phyloP scores from a whole-genome alignment of 306 rosid genomes.

The Vachellia collinsii region DNA sequence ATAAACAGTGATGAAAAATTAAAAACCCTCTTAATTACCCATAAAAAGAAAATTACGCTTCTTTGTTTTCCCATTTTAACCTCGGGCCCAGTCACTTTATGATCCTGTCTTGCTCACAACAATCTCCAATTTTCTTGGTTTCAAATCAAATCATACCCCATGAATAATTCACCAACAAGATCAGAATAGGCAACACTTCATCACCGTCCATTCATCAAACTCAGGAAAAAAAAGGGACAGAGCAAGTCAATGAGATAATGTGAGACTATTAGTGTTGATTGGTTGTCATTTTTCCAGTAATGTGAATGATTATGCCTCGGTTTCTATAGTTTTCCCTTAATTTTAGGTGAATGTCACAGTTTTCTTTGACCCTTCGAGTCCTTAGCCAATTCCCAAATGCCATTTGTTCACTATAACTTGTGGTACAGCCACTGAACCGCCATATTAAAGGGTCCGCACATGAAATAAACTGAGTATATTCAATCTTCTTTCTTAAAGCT shows the following conservation, averaged over 20 bases:
- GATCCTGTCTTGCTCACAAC: not conserved
- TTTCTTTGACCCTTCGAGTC: conserved; percentile 36
- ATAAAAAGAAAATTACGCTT: too few species aligned
- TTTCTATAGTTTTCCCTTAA: conserved; percentile 21
- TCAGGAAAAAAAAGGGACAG: not conserved
- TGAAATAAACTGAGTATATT: conserved; percentile 7
- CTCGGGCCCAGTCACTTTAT: not conserved
- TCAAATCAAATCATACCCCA: conserved; percentile 26
- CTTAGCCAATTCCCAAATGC: conserved; percentile 34
- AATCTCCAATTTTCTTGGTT: conserved; percentile 27
- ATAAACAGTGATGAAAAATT: too few species aligned
- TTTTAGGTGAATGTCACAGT: conserved; percentile 15
- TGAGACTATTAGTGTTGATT: conserved; percentile 17
- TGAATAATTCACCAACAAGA: conserved; percentile 1
- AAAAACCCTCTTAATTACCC: too few species aligned
- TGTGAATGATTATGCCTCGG: conserved; percentile 21
- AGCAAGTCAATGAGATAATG: not conserved
- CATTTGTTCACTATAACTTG: conserved; percentile 5
- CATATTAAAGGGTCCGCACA: conserved; percentile 25
- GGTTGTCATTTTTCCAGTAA: conserved; percentile 33
- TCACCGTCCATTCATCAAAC: not conserved
- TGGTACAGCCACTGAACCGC: conserved; percentile 28
- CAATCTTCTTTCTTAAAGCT: not conserved
- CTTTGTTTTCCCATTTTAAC: not conserved
- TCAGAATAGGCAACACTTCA: conserved; percentile 5